phyloP scores from a whole-genome alignment of 1,284 basidiomycete species.

The Vanrija sp. region DNA sequence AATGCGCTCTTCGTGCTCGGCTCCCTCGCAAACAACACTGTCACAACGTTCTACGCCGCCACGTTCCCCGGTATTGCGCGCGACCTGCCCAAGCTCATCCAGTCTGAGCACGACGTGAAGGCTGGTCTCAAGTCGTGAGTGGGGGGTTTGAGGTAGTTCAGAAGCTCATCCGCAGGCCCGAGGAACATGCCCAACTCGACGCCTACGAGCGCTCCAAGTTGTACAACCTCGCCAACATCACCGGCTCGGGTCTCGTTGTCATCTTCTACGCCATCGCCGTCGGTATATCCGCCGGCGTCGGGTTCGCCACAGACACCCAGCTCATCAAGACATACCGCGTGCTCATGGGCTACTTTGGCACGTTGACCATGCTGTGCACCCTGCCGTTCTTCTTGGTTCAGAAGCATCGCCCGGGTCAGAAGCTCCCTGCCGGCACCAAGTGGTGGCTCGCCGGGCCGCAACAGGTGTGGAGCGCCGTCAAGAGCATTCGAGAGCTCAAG shows the following conservation, averaged over 20 bases:
- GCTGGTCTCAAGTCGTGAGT: conserved; percentile 8
- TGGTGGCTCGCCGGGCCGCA: conserved; percentile 10
- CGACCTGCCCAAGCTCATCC: conserved; percentile 14
- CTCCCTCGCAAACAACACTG: conserved; percentile 5
- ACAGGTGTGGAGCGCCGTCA: conserved; percentile 12
- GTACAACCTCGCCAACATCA: conserved; percentile 10
- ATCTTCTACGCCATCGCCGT: conserved; percentile 10
- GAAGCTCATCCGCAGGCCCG: neutral
- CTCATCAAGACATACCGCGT: conserved; percentile 6
- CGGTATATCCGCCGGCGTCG: conserved; percentile 10
- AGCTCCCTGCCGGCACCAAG: conserved; percentile 7
- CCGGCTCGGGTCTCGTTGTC: conserved; percentile 5
- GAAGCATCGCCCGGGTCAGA: conserved; percentile 15
- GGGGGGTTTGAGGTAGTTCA: neutral
- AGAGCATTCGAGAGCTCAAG: conserved; percentile 10
- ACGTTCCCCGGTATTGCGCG: conserved; percentile 11
- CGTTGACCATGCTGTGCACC: conserved; percentile 5
- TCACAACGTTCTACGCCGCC: conserved; percentile 12
- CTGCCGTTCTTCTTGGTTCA: conserved; percentile 10
- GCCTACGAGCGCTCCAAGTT: conserved; percentile 14
- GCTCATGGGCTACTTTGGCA: conserved; percentile 11
- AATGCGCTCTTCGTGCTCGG: conserved; percentile 12
- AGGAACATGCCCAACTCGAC: conserved; percentile 12
- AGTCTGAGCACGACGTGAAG: conserved; percentile 14
- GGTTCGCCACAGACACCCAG: neutral